These are phyloP conservation scores for Thielaviopsis ethacetica DNA, from an alignment of 2,329 filamentous ascomycete species.

Conservation along the genomic window DNA sequence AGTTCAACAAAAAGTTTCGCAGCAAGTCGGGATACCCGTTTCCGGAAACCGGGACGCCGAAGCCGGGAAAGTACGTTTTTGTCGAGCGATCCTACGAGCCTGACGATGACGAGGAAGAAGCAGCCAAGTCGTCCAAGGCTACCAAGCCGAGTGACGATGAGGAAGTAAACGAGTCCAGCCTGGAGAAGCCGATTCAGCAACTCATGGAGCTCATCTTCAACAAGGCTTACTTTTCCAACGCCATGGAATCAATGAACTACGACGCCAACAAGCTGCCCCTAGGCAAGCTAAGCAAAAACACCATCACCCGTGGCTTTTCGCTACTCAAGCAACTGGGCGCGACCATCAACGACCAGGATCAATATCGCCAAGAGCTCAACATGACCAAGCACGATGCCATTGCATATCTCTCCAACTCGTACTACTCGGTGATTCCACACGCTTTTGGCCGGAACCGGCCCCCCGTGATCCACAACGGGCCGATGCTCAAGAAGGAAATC, in stretches of 20 bases:
- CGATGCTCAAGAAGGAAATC: constrained; percentile 55
- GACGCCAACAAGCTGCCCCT: constrained; percentile 63
- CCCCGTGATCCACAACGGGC: constrained; percentile 43
- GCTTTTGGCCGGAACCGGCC: constrained; percentile 59
- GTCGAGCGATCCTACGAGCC: constrained; percentile 63
- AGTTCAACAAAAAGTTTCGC: constrained; percentile 46
- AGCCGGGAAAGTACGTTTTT: constrained; percentile 59
- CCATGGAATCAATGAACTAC: constrained; percentile 53
- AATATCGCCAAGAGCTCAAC: constrained; percentile 29
- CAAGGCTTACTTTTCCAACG: constrained; percentile 48
- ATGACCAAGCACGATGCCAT: constrained; percentile 25
- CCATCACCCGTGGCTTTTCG: constrained; percentile 59
- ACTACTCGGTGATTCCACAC: constrained; percentile 72
- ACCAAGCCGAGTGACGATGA: constrained; percentile 16
- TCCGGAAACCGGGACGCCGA: constrained; percentile 39
- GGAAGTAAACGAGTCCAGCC: constrained; percentile 20
- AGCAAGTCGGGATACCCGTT: constrained; percentile 43
- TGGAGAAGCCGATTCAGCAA: constrained; percentile 43
- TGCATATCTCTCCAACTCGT: constrained; percentile 56
- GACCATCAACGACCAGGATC: constrained; percentile 37
- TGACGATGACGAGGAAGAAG: constrained; percentile 44
- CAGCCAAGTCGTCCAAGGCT: constrained; percentile 14
- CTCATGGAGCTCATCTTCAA: constrained; percentile 78
- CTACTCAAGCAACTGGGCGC: constrained; percentile 59
- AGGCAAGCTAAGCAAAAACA: constrained; percentile 68